Evolutionary conservation across 2,329 filamentous ascomycete species (phyloP), one percentile per base, ranked within the genome.

Genomic region (Sarocladiaceae sp.): DNA sequence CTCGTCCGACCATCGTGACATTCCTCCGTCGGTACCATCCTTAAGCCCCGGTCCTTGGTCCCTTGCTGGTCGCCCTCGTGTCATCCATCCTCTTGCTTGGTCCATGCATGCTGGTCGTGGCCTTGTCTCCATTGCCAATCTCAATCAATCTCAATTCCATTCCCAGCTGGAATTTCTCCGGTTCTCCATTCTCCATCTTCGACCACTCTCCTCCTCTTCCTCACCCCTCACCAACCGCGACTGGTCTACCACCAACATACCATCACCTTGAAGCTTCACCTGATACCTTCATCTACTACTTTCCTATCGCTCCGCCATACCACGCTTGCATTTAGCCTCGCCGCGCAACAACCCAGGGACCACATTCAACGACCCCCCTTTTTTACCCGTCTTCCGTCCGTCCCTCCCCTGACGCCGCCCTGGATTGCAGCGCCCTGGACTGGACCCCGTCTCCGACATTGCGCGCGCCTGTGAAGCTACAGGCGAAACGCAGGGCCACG

Each of bases 131-230:
- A 33, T 29, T 20, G 44, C 44, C 28, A 31, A 48, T 48, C 44
- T 33, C 40, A 44, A 44, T 44, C 44, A 28, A 4, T 18, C 12
- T 42, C 37, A 42, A 42, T 48, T 48, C 44, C 44, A 48, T 48
- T 44, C 23, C 23, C 40, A 44, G 20, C 40, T 6, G 35, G n/a
- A n/a, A n/a, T n/a, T n/a, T n/a, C n/a, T n/a, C n/a, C n/a, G n/a
- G n/a, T n/a, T n/a, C 37, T 20, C 40, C n/a, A 17, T 8, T 29
- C 40, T 29, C 25, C 26, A 48, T 48, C 33, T 28, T n/a, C 33
- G 17, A 15, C 28, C 18, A 15, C 10, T 20, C 12, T 48, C 44
- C 3, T 48, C 26, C 20, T 26, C 23, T 23, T 20, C 17, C 17
- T 28, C 25, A 8, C 29, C 29, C 29, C 29, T 15, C 29, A 33